phyloP scores from a whole-genome alignment of 2,329 filamentous ascomycete genomes.

The Dothiorella sarmentorum region DNA sequence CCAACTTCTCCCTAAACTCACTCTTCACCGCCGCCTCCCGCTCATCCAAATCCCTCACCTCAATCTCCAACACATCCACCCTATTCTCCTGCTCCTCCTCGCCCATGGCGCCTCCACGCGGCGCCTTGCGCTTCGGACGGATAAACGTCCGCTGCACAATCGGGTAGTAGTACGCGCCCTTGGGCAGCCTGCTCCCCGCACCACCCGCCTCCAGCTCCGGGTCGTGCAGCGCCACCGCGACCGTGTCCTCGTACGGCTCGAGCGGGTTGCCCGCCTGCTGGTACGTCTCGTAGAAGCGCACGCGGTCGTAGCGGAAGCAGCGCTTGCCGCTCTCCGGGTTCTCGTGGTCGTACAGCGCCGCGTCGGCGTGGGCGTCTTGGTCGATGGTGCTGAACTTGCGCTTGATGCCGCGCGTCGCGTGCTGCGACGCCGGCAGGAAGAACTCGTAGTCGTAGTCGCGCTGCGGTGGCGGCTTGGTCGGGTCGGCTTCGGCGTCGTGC shows the following conservation, averaged over 20 bases:
- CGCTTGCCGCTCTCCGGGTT: constrained; percentile 38
- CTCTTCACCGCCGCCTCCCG: constrained; percentile 40
- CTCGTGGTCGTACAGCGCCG: constrained; percentile 33
- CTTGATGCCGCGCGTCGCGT: constrained; percentile 50
- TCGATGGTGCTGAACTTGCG: constrained; percentile 56
- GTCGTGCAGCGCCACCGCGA: constrained; percentile 59
- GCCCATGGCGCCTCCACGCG: constrained; percentile 38
- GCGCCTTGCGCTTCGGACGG: constrained; percentile 46
- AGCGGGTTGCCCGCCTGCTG: constrained; percentile 50
- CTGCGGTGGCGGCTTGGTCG: constrained; percentile 45
- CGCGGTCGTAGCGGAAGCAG: constrained; percentile 54
- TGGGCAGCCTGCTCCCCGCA: constrained; percentile 35
- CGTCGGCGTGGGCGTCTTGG: constrained; percentile 50
- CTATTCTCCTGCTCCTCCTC: constrained; percentile 42
- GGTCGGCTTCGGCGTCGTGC: constrained; percentile 46
- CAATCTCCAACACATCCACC: constrained; percentile 52
- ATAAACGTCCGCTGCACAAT: constrained; percentile 56
- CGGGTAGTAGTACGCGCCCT: constrained; percentile 62
- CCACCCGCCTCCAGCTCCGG: constrained; percentile 34
- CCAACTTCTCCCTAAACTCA: constrained; percentile 11
- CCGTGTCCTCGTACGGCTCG: constrained; percentile 52
- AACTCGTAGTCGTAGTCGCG: constrained; percentile 59
- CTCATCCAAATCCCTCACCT: constrained; percentile 49
- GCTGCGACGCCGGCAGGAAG: constrained; percentile 52
- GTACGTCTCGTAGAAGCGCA: constrained; percentile 60